Evolutionary conservation across 2,329 filamentous ascomycete genomes (phyloP).

Genomic region (Botrytis fragariae): DNA sequence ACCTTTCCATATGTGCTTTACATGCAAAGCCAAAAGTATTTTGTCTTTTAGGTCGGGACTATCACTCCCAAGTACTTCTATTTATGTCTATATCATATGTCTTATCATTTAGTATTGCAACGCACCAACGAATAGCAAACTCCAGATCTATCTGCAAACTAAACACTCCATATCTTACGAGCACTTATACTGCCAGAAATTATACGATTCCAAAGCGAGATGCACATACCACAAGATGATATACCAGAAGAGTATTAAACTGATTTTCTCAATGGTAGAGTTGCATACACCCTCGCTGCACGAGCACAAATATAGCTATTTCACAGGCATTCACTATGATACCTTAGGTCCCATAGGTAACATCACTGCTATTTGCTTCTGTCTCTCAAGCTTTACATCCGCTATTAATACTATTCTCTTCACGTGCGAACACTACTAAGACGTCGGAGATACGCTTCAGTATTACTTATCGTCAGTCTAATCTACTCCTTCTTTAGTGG

Average conservation of each 20-base stretch:
- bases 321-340: not conserved
- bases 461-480: not conserved
- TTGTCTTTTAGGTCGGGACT: not conserved
- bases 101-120: not conserved
- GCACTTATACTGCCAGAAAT: not conserved
- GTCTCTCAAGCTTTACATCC: not conserved
- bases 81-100: not conserved
- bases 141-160: not conserved
- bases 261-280: fast-evolving
- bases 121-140: not conserved
- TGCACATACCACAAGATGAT: not conserved
- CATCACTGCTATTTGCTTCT: not conserved
- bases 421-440: not conserved
- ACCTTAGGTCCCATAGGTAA: not conserved
- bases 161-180: not conserved
- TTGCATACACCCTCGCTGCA: not conserved
- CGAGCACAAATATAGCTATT: not conserved
- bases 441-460: not conserved
- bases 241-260: not conserved
- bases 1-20: not conserved
- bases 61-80: not conserved
- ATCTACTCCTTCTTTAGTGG: not conserved
- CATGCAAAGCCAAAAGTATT: not conserved
- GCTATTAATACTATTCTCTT: not conserved
- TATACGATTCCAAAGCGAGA: not conserved